Conservation (phyloP, 2,329 filamentous ascomycete genomes). For the Microdochium paspali region DNA sequence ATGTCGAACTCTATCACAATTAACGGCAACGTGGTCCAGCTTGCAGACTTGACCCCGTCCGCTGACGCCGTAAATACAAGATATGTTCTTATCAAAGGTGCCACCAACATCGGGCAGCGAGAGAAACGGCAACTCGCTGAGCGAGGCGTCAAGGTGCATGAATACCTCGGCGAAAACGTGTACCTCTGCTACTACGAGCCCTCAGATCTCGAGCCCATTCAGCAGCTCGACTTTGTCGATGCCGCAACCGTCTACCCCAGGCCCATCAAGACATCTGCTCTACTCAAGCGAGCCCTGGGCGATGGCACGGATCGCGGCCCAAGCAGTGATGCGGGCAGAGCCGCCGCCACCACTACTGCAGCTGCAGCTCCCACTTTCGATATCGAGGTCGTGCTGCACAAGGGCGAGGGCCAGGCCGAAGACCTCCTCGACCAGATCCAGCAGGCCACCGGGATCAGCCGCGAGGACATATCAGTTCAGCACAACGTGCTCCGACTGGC, state of each 20-base stretch:
- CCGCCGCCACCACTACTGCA: not conserved
- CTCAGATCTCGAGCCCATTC: not conserved
- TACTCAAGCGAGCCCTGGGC: not conserved
- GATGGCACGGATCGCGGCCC: not conserved
- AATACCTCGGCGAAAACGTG: not conserved
- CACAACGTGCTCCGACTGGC: not conserved
- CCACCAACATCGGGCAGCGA: not conserved
- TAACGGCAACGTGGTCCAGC: not conserved
- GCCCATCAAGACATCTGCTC: not conserved
- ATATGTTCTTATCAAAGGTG: not conserved
- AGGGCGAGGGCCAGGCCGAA: not conserved
- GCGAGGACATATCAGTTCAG: not conserved
- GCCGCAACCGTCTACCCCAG: not conserved
- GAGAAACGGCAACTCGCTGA: not conserved
- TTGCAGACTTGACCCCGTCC: not conserved
- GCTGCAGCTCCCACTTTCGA: conserved; percentile 1
- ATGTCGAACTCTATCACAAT: not conserved
- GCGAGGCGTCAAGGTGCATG: not conserved
- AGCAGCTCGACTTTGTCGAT: not conserved
- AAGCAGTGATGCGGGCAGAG: not conserved
- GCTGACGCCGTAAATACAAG: not conserved
- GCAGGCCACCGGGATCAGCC: not conserved
- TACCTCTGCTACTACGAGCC: conserved; percentile 1
- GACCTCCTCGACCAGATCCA: not conserved
- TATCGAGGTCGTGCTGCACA: not conserved